These are phyloP conservation scores for Trypethelium eluteriae DNA, from an alignment of 495 filamentous ascomycete species.

Conservation along the genomic window DNA sequence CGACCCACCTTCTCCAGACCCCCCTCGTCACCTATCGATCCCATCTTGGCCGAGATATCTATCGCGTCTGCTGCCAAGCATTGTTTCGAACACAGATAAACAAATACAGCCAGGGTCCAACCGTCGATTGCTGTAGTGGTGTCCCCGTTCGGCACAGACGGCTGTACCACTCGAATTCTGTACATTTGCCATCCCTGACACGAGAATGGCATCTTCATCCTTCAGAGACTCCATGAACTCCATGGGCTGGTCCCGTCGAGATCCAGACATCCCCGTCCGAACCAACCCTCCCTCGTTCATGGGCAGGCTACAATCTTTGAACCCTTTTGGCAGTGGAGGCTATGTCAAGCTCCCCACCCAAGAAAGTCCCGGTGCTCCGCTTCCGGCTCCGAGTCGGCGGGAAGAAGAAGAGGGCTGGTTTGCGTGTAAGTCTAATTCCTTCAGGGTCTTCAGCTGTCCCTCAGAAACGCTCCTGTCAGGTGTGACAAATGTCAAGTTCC, in stretches of 20 bases:
- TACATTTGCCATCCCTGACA: constrained; percentile 2
- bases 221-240: constrained; percentile 93
- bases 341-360: constrained; percentile 86
- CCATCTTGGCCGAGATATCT: constrained; percentile 10
- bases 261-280: constrained; percentile 68
- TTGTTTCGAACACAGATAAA: constrained; percentile 5
- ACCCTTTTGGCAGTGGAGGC: constrained; percentile 81
- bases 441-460: constrained; percentile 11
- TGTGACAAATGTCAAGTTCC: constrained; percentile 30
- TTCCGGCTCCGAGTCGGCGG: constrained; percentile 74
- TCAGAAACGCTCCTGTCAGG: not conserved
- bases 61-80: constrained; percentile 2
- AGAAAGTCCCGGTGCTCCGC: constrained; percentile 74
- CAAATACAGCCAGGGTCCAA: constrained; percentile 5
- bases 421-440: constrained; percentile 66
- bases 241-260: constrained; percentile 86
- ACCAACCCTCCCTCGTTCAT: constrained; percentile 69
- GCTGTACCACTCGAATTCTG: not conserved
- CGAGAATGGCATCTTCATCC: constrained; percentile 73
- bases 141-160: constrained; percentile 1
- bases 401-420: constrained; percentile 96
- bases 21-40: not conserved
- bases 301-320: constrained; percentile 73
- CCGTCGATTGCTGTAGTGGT: not conserved
- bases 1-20: constrained; percentile 3